phyloP scores from a whole-genome alignment of 441 rosid genomes.

The Brassica balearica region DNA sequence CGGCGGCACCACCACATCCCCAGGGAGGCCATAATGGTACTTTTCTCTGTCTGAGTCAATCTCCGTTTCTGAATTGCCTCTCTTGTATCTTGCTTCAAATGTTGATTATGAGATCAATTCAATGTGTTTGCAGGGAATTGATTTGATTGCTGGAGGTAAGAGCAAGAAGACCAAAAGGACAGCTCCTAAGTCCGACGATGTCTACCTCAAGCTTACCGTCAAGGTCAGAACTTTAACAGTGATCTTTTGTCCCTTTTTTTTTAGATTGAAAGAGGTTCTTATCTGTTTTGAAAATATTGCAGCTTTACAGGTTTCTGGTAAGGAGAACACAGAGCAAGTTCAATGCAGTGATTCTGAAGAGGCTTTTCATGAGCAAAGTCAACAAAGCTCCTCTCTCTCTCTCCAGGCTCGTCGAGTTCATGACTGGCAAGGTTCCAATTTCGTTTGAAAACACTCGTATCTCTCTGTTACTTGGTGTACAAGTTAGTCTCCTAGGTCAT shows the following conservation, averaged over 20 bases:
- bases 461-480: slow-evolving; percentile 19
- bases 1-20: too few species aligned
- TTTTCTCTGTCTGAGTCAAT: too few species aligned
- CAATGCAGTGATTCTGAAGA: slow-evolving; percentile 88
- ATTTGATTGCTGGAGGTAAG: slow-evolving; percentile 94
- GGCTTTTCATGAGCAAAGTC: slow-evolving; percentile 93
- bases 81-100: too few species aligned
- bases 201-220: slow-evolving; percentile 81
- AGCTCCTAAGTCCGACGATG: slow-evolving; percentile 87
- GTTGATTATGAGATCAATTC: too few species aligned
- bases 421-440: slow-evolving; percentile 64
- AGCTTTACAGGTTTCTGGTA: slow-evolving; percentile 87
- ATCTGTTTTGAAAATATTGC: neutral
- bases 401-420: slow-evolving; percentile 64
- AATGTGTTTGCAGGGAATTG: slow-evolving; percentile 68
- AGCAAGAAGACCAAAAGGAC: slow-evolving; percentile 86
- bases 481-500: slow-evolving; percentile 27
- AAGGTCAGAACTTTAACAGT: slow-evolving; percentile 47
- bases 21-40: too few species aligned
- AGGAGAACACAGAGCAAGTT: slow-evolving; percentile 91
- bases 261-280: neutral
- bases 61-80: too few species aligned
- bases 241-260: neutral
- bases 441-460: neutral
- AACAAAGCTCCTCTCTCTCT: slow-evolving; percentile 94